Conservation (phyloP, 495 filamentous ascomycete species). For the Aspergillus egyptiacus region DNA sequence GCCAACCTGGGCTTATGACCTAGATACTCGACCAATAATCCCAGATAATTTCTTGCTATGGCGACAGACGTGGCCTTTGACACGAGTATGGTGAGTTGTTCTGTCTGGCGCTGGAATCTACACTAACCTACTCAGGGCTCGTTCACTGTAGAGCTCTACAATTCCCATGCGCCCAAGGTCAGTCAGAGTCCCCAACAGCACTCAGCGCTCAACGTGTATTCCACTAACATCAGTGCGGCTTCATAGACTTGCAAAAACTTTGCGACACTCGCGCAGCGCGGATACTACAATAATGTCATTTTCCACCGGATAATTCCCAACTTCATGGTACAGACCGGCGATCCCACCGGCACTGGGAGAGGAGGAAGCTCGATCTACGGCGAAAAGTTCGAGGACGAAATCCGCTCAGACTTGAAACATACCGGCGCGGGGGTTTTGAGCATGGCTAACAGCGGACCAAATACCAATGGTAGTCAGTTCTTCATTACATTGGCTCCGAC, state of each 20-base stretch:
- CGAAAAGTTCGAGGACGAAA: constrained; percentile 94
- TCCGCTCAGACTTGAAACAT: constrained; percentile 70
- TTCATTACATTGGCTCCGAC: constrained; percentile 94
- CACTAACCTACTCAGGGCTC: constrained; percentile 52
- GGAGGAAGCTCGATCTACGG: constrained; percentile 89
- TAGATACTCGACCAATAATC: not conserved
- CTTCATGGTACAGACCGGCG: constrained; percentile 97
- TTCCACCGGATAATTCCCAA: constrained; percentile 95
- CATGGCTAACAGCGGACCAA: constrained; percentile 93
- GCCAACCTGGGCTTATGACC: too few relatives aligned
- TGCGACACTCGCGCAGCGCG: constrained; percentile 63
- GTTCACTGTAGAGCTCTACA: constrained; percentile 87
- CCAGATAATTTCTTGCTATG: constrained; percentile 42
- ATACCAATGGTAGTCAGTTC: constrained; percentile 84
- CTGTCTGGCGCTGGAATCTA: not conserved
- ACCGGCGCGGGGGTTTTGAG: constrained; percentile 89
- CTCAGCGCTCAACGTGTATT: not conserved
- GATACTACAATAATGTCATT: constrained; percentile 78
- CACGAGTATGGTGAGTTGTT: constrained; percentile 63
- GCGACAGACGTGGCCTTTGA: constrained; percentile 70
- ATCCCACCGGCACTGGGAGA: constrained; percentile 92
- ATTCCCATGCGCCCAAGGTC: constrained; percentile 66
- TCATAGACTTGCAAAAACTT: constrained; percentile 82
- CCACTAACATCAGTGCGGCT: constrained; percentile 19
- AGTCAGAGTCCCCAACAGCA: constrained; percentile 6